Evolutionary conservation across 306 rosid genomes (phyloP), one percentile per base, ranked within the genome.

Genomic region (Astragalus membranaceus): DNA sequence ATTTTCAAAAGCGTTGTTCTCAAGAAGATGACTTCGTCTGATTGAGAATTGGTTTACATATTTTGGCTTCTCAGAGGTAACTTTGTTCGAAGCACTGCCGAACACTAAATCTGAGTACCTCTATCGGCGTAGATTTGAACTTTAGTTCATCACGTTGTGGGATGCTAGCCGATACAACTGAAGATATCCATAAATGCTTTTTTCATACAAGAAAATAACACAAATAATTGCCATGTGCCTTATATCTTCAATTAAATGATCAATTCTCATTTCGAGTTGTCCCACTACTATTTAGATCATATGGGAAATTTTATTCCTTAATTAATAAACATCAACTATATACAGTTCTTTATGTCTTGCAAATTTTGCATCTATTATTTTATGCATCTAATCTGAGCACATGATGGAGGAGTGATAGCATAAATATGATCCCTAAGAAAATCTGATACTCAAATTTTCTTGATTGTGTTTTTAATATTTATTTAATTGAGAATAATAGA

Each of bases 241-340:
- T 52, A 14, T 36, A 48, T 72, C 17, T 47, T 48, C 9, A 47
- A 41, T 33, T 41, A 55, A 32, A 15, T 23, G 23, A 10, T 59
- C 15, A 20, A 6, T n/a, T 68, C 54, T 36, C 7, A 17, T 32
- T 67, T 17, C 29, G 69, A 76, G 75, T 16, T 67, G 72, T 68
- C 63, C 42, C 64, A 9, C 13, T 37, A 52, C 35, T 67, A 29
- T 70, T 63, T 59, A 53, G 53, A 50, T 20, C 67, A 52, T 53
- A 55, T 33, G 20, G 5, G 5, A 44, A 44, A 44, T 30, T 48
- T 5, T 35, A 46, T 67, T 65, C 17, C 53, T 44, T 59, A 13
- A 50, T 44, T 59, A 13, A 50, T 75, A 49, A 57, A 46, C 43
- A 53, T 6, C 8, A 26, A 60, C 12, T 47, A 37, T 43, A 11